Conservation (phyloP, 495 filamentous ascomycete species). For the Neurospora sp. region DNA sequence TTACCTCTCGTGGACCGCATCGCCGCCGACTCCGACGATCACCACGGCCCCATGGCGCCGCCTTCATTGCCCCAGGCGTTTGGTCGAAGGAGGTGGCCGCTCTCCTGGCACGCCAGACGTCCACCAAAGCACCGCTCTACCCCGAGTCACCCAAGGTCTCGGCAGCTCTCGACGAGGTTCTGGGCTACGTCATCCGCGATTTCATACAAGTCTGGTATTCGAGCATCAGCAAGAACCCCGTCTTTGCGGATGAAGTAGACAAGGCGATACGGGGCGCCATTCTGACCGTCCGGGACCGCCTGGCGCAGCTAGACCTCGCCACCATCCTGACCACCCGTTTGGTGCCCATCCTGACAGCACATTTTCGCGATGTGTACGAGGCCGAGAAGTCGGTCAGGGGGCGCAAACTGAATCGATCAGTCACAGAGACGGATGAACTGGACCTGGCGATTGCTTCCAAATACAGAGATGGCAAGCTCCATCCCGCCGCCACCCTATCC, state of each 20-base stretch:
- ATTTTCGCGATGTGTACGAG: slow-evolving; percentile 82
- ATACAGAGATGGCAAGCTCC: slow-evolving; percentile 80
- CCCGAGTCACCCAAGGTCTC: slow-evolving; percentile 72
- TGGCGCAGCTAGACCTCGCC: slow-evolving; percentile 66
- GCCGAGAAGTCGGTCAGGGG: slow-evolving; percentile 84
- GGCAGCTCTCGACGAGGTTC: slow-evolving; percentile 66
- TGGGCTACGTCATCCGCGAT: slow-evolving; percentile 69
- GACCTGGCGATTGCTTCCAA: slow-evolving; percentile 89
- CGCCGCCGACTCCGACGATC: slow-evolving; percentile 28
- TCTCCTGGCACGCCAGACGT: slow-evolving; percentile 42
- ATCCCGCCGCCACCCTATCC: slow-evolving; percentile 75
- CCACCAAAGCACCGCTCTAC: slow-evolving; percentile 53
- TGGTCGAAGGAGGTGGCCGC: slow-evolving; percentile 63
- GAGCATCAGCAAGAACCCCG: slow-evolving; percentile 69
- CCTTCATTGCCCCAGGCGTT: slow-evolving; percentile 50
- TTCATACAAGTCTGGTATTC: slow-evolving; percentile 86
- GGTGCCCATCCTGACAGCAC: slow-evolving; percentile 81
- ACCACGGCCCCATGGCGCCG: slow-evolving; percentile 37
- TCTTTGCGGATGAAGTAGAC: slow-evolving; percentile 80
- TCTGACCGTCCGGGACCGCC: slow-evolving; percentile 53
- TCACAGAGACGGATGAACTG: slow-evolving; percentile 94
- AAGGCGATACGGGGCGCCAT: slow-evolving; percentile 66
- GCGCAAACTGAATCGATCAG: slow-evolving; percentile 71
- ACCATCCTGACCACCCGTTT: slow-evolving; percentile 71
- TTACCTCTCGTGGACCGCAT: slow-evolving; percentile 47